Evolutionary conservation across 1,139 yeast genomes (phyloP).

Genomic region (Scheffersomyces illinoinensis): DNA sequence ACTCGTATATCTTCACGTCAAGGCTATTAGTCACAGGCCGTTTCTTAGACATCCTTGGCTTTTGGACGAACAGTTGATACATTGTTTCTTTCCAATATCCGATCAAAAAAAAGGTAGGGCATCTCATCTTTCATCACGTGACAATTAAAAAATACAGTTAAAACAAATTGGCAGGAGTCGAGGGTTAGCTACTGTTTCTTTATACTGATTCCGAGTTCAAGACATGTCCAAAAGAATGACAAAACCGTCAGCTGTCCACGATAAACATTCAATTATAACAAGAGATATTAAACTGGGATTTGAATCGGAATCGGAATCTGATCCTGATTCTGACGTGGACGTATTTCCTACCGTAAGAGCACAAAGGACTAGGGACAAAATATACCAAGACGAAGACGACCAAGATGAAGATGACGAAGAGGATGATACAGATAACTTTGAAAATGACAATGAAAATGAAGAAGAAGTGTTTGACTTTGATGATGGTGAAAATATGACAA

Average conservation of each 20-base stretch:
- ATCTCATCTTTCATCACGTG: not conserved
- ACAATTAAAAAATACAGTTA: not conserved
- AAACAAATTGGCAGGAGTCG: not conserved
- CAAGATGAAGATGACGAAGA: slow-evolving; percentile 19
- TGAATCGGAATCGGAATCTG: not conserved
- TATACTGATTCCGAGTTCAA: not conserved
- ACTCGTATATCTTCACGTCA: slow-evolving; percentile 52
- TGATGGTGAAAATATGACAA: slow-evolving; percentile 15
- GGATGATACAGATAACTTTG: slow-evolving; percentile 10
- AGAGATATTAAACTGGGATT: not conserved
- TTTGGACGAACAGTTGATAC: not conserved
- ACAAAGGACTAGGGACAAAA: slow-evolving; percentile 7
- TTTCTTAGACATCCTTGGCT: slow-evolving; percentile 13
- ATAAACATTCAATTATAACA: not conserved
- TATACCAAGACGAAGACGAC: slow-evolving; percentile 13
- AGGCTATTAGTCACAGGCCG: slow-evolving; percentile 30
- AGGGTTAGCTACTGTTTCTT: not conserved
- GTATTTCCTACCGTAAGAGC: slow-evolving; percentile 12
- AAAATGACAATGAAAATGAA: slow-evolving; percentile 1
- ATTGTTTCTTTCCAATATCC: not conserved
- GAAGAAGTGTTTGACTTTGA: slow-evolving; percentile 17
- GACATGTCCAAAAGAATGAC: not conserved
- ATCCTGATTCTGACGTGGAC: slow-evolving; percentile 16
- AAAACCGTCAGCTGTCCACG: not conserved
- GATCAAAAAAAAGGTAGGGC: not conserved